These are phyloP conservation scores for Phaeodactylum tricornutum DNA, from an alignment of 108 stramenopile species.

Conservation along the genomic window DNA sequence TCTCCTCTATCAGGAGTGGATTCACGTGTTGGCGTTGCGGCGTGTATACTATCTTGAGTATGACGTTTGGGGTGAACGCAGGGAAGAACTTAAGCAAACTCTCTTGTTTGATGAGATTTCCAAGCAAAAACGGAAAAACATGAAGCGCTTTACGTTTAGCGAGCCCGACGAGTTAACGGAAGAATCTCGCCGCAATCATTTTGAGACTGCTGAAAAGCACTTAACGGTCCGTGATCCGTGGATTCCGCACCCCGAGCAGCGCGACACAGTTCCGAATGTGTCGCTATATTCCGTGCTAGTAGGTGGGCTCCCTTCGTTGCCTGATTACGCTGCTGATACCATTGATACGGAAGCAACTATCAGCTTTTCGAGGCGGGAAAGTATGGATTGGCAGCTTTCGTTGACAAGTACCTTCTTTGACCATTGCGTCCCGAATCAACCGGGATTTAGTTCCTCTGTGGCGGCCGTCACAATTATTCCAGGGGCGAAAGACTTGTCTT, in stretches of 20 bases:
- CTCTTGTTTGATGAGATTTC: conserved; percentile 15
- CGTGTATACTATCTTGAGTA: conserved; percentile 79
- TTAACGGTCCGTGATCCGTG: conserved; percentile 48
- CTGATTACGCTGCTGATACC: conserved; percentile 15
- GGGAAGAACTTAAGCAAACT: conserved; percentile 35
- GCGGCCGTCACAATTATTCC: conserved; percentile 83
- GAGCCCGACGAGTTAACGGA: conserved; percentile 1
- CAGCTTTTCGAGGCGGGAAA: conserved; percentile 22
- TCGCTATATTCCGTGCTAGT: conserved; percentile 75
- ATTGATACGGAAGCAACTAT: conserved; percentile 7
- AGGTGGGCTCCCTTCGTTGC: conserved; percentile 68
- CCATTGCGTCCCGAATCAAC: conserved; percentile 80
- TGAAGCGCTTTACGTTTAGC: background rate
- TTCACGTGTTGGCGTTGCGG: conserved; percentile 56
- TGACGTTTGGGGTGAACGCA: conserved; percentile 59
- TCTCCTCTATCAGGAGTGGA: conserved; percentile 53
- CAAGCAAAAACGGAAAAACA: conserved; percentile 4
- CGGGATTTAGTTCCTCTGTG: conserved; percentile 72
- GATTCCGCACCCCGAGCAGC: conserved; percentile 74
- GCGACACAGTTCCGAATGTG: conserved; percentile 76
- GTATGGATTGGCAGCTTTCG: conserved; percentile 76
- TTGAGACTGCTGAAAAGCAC: conserved; percentile 6
- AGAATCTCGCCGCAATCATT: background rate
- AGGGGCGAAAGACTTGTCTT: conserved; percentile 46
- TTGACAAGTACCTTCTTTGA: conserved; percentile 75